Conservation (phyloP, 495 filamentous ascomycete species). For the Talaromyces thailandensis region DNA sequence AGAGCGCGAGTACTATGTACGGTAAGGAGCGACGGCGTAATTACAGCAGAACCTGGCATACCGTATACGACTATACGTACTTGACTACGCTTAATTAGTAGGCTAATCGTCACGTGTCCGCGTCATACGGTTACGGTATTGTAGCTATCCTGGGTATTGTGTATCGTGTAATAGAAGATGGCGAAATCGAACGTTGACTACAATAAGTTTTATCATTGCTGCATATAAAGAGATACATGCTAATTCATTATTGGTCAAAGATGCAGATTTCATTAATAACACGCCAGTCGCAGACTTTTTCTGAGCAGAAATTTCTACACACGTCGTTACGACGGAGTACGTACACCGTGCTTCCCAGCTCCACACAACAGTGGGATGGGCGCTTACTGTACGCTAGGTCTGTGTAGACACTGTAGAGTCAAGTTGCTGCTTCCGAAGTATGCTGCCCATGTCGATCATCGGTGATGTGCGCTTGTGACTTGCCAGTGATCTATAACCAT, state of each 20-base stretch:
- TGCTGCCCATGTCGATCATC: neutral
- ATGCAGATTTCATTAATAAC: neutral
- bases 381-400: neutral
- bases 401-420: neutral
- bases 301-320: neutral
- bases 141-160: neutral
- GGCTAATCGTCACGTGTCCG: conserved; percentile 30
- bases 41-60: conserved; percentile 3
- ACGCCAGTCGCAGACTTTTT: neutral
- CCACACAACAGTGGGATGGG: neutral
- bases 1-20: neutral
- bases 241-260: neutral
- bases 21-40: neutral
- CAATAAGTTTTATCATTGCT: neutral
- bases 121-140: conserved; percentile 23
- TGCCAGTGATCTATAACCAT: neutral
- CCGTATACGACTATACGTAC: too few relatives aligned
- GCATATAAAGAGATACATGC: neutral
- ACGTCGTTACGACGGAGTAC: too few relatives aligned
- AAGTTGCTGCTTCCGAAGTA: neutral
- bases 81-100: neutral
- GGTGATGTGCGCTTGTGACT: neutral
- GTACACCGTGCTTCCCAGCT: neutral
- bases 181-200: neutral
- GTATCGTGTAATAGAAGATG: neutral